These are phyloP conservation scores for Licmophora abbreviata DNA, from an alignment of 108 stramenopile genomes.

Conservation along the genomic window DNA sequence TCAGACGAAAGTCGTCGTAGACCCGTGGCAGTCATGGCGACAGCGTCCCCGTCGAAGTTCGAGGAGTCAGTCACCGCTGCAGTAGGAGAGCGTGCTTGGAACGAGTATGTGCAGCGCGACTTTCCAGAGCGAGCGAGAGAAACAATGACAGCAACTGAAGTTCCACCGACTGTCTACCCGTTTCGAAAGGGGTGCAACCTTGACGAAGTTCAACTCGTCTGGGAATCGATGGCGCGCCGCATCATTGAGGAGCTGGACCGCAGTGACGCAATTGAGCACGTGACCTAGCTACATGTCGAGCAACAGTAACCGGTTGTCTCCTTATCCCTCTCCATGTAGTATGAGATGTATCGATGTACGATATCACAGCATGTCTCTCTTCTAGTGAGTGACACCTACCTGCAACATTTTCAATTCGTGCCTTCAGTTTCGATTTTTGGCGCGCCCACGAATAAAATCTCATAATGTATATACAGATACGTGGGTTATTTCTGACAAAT, in stretches of 20 bases:
- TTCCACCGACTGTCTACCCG: slow-evolving; percentile 16
- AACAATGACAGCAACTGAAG: slow-evolving; percentile 12
- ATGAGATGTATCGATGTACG: too few relatives aligned
- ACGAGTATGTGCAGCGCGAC: slow-evolving; percentile 22
- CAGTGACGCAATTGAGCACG: too few relatives aligned
- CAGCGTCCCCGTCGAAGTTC: slow-evolving; percentile 85
- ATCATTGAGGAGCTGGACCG: slow-evolving; percentile 13
- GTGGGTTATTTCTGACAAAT: too few relatives aligned
- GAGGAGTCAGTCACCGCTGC: slow-evolving; percentile 51
- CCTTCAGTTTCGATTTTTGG: too few relatives aligned
- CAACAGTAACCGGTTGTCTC: too few relatives aligned
- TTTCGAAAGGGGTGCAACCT: slow-evolving; percentile 7
- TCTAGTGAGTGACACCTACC: too few relatives aligned
- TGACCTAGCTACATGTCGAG: too few relatives aligned
- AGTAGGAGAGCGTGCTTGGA: slow-evolving; percentile 52
- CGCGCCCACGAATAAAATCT: too few relatives aligned
- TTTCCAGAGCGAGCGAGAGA: slow-evolving; percentile 44
- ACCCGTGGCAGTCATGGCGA: slow-evolving; percentile 60
- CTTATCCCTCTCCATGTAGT: too few relatives aligned
- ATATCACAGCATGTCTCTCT: too few relatives aligned
- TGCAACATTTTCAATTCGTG: too few relatives aligned
- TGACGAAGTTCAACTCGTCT: slow-evolving; percentile 25
- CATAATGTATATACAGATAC: too few relatives aligned
- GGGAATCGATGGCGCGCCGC: slow-evolving; percentile 26
- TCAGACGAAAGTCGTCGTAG: neutral